Base-by-base conservation (phyloP, 2,329 filamentous ascomycete genomes). In the Colletotrichum salicis region DNA sequence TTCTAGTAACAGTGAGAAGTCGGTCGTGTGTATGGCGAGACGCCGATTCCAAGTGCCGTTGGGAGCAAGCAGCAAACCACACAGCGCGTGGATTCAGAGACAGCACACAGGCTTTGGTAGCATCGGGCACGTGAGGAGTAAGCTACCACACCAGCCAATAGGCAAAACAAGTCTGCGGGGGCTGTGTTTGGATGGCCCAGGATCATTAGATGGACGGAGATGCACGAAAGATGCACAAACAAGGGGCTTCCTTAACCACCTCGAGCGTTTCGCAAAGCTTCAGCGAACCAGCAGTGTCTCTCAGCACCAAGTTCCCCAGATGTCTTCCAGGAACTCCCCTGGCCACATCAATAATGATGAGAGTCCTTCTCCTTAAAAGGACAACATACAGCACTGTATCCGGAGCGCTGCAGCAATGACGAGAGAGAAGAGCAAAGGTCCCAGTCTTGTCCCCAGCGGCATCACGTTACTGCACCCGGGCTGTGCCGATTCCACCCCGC, bases 401-500 rank as follows among this genome's bases (percentile, higher is more conserved):
- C 37, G 37, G 19, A 41, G 37, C 15, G 15, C 37, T 48, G 19
- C 41, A 22, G 19, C 19, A 41, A 24, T 35, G 60, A 29, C 7
- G 12, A 22, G 19, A 35, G 29, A 45, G 37, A 58, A 2, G 12
- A 22, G 31, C 22, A 45, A 45, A 24, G 58, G 33, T 22, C 33
- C 33, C 51, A 54, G 59, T 33, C 37, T 35, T 15, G 29, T 48
- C 60, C 31, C 31, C 65, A 22, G 19, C 52, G 33, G 33, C 45
- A 48, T 69, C 69, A 60, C 65, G 69, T 71, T 69, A 56, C 69
- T 55, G 59, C 54, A 71, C 65, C 69, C 69, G 69, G 69, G 69
- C 69, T 71, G 59, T 71, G 69, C 69, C 65, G 69, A 71, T 69
- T 55, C 5, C 69, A 60, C 65, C 69, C 65, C 69, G 65, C 69